These are phyloP conservation scores for Microdochium nivale DNA, from an alignment of 2,329 filamentous ascomycete species.

Conservation along the genomic window DNA sequence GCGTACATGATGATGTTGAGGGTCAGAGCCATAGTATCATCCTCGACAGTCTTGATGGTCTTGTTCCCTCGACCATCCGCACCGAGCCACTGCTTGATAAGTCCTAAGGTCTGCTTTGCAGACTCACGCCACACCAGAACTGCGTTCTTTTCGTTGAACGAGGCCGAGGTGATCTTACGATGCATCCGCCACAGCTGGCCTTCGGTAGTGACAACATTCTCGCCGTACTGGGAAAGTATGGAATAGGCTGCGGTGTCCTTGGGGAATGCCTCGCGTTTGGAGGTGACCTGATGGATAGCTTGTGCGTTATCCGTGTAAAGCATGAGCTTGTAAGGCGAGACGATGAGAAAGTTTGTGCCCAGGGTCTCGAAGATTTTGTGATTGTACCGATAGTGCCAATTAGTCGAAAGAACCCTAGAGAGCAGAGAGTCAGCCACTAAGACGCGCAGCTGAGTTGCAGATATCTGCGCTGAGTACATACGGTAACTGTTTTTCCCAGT, in stretches of 20 bases:
- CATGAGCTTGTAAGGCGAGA: constrained; percentile 43
- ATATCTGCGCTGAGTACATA: constrained; percentile 25
- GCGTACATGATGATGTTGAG: constrained; percentile 54
- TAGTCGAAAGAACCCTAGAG: constrained; percentile 37
- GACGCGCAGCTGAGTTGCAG: not conserved
- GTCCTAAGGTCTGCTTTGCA: constrained; percentile 51
- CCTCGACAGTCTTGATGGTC: constrained; percentile 47
- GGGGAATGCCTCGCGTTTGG: constrained; percentile 61
- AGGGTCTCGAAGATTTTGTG: constrained; percentile 49
- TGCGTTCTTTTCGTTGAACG: constrained; percentile 72
- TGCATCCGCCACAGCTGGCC: constrained; percentile 63
- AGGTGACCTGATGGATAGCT: constrained; percentile 55
- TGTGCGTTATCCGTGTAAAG: constrained; percentile 56
- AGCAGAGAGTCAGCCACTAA: constrained; percentile 21
- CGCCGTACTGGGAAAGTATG: constrained; percentile 57
- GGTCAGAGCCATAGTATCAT: constrained; percentile 56
- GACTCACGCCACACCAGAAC: constrained; percentile 56
- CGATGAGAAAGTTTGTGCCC: constrained; percentile 58
- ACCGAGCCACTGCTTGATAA: constrained; percentile 51
- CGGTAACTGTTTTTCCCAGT: constrained; percentile 52
- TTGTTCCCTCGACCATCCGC: constrained; percentile 27
- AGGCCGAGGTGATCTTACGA: constrained; percentile 61
- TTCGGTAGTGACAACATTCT: constrained; percentile 64
- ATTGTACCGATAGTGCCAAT: constrained; percentile 50
- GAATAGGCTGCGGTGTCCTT: constrained; percentile 55